phyloP scores from a whole-genome alignment of 129 eudicot species.

The Artemisia argyi region DNA sequence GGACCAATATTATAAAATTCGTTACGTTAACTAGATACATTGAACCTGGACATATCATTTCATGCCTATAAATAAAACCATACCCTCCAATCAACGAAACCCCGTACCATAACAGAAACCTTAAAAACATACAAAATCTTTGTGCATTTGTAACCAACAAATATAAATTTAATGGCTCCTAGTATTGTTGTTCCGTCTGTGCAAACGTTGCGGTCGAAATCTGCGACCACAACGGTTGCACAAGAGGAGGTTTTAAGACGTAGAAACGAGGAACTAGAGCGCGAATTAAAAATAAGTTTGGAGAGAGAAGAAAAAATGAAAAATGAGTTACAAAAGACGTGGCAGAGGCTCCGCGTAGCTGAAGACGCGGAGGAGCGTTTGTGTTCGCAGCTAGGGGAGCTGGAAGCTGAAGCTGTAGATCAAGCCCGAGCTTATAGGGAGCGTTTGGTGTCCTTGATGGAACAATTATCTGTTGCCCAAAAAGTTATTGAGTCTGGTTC shows the following conservation, averaged over 20 bases:
- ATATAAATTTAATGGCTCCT: slow-evolving; percentile 10
- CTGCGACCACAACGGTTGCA: slow-evolving; percentile 12
- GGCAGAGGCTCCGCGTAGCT: slow-evolving; percentile 58
- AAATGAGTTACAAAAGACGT: slow-evolving; percentile 41
- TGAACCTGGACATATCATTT: slow-evolving; percentile 27
- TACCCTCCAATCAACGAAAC: not conserved
- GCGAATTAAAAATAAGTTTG: slow-evolving; percentile 49
- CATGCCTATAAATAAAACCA: slow-evolving; percentile 17
- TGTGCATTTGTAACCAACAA: not conserved
- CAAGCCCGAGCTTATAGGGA: slow-evolving; percentile 63
- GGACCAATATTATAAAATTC: not conserved
- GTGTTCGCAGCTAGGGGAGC: slow-evolving; percentile 75
- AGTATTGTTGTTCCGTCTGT: slow-evolving; percentile 8
- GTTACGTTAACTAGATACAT: slow-evolving; percentile 15
- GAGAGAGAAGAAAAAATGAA: slow-evolving; percentile 77
- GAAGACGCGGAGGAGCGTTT: slow-evolving; percentile 96
- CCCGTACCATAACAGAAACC: not conserved
- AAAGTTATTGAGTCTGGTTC: slow-evolving; percentile 34
- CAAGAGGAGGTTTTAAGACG: slow-evolving; percentile 44
- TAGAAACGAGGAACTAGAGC: slow-evolving; percentile 78
- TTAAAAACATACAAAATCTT: not conserved
- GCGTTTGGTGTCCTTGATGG: slow-evolving; percentile 45
- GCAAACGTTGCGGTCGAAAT: not conserved
- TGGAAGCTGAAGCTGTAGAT: slow-evolving; percentile 81
- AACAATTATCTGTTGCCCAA: slow-evolving; percentile 60